Conservation (phyloP, 257 asterid genomes). For the Plantago elongata region DNA sequence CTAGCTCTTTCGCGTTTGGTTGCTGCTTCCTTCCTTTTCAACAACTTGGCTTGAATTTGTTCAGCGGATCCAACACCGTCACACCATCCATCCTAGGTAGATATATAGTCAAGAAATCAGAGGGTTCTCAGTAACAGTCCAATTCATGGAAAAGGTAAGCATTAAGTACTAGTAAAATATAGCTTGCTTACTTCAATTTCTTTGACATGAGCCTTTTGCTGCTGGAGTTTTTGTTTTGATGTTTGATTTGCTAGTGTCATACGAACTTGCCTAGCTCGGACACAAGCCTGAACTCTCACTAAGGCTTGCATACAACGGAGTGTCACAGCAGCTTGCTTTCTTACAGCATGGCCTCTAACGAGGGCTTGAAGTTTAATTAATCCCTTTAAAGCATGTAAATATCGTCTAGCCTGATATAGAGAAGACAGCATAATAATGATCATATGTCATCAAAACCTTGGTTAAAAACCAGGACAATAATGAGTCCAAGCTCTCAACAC, state of each 20-base stretch:
- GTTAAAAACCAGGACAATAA: too few species aligned
- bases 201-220: slow-evolving; percentile 57
- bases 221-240: slow-evolving; percentile 49
- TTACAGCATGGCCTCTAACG: slow-evolving; percentile 51
- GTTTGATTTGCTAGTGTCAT: slow-evolving; percentile 61
- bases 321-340: slow-evolving; percentile 88
- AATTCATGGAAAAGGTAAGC: not conserved
- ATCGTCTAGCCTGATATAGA: slow-evolving; percentile 47
- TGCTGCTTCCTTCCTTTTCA: slow-evolving; percentile 93
- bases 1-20: slow-evolving; percentile 90
- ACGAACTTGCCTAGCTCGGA: slow-evolving; percentile 53
- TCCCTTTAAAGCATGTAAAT: slow-evolving; percentile 49
- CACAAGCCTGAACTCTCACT: slow-evolving; percentile 89
- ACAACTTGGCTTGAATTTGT: slow-evolving; percentile 70
- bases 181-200: slow-evolving; percentile 57
- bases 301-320: slow-evolving; percentile 95
- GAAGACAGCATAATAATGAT: slow-evolving; percentile 10
- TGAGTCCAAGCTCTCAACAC: not conserved
- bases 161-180: not conserved
- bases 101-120: slow-evolving; percentile 4
- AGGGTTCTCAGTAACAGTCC: not conserved
- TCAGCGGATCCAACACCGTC: slow-evolving; percentile 67
- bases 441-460: too few species aligned
- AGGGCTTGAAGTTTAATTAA: slow-evolving; percentile 61
- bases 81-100: slow-evolving; percentile 79